Percentiles rank a stretch among this genome's conserved stretches.
Conservation (phyloP, 352 stramenopile genomes). For the Globisporangium yorkense region DNA sequence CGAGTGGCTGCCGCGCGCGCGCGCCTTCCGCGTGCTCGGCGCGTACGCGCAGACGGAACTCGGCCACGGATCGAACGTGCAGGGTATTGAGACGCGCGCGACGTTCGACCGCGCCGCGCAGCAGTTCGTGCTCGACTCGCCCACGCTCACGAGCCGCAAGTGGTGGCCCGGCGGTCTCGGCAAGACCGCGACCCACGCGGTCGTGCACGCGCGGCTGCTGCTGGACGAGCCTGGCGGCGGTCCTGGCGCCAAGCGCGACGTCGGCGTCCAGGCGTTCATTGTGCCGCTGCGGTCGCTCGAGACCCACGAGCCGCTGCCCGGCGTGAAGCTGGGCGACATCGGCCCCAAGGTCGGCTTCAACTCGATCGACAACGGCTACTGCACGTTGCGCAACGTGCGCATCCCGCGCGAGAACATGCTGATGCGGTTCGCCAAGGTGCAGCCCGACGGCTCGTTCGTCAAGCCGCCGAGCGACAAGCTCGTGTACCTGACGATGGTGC, state of each 20-base stretch:
- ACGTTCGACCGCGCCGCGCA: slow-evolving; percentile 83
- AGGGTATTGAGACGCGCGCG: slow-evolving; percentile 89
- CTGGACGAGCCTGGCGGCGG: slow-evolving; percentile 12
- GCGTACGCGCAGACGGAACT: slow-evolving; percentile 96
- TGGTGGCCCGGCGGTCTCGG: slow-evolving; percentile 94
- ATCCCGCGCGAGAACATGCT: slow-evolving; percentile 79
- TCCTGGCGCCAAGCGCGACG: slow-evolving; percentile 13
- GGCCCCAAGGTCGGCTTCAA: slow-evolving; percentile 91
- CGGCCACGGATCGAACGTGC: slow-evolving; percentile 91
- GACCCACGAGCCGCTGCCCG: slow-evolving; percentile 61
- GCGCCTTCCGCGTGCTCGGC: slow-evolving; percentile 49
- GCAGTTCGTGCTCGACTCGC: slow-evolving; percentile 94
- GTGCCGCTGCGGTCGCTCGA: slow-evolving; percentile 64
- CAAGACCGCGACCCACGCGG: slow-evolving; percentile 88
- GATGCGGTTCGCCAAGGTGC: slow-evolving; percentile 42
- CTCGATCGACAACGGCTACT: slow-evolving; percentile 91
- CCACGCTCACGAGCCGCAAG: slow-evolving; percentile 92
- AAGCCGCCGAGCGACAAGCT: slow-evolving; percentile 59
- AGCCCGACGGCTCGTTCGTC: slow-evolving; percentile 51
- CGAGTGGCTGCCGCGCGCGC: slow-evolving; percentile 53
- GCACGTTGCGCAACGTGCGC: slow-evolving; percentile 76
- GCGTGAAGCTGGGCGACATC: slow-evolving; percentile 89
- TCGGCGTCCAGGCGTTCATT: slow-evolving; percentile 93
- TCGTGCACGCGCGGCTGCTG: slow-evolving; percentile 87
- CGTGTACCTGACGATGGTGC: slow-evolving; percentile 81